Evolutionary conservation across 306 rosid genomes (phyloP).

Genomic region (Inga laurina): DNA sequence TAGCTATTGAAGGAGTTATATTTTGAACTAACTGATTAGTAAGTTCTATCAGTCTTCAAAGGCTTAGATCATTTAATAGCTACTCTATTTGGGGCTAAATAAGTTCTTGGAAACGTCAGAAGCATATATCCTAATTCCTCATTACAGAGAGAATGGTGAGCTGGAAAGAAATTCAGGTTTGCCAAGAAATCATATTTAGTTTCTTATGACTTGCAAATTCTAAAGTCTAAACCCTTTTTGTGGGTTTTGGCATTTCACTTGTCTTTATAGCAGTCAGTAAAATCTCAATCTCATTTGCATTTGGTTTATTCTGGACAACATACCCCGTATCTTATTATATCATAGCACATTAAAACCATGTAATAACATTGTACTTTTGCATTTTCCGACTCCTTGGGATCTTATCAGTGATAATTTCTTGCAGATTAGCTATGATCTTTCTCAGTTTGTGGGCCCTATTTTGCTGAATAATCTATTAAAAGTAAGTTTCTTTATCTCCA

Average conservation of each 20-base stretch:
- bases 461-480: constrained; percentile 66
- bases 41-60: not conserved
- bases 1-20: not conserved
- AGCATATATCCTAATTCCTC: not conserved
- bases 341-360: not conserved
- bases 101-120: not conserved
- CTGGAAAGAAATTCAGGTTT: not conserved
- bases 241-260: not conserved
- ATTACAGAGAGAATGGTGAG: not conserved
- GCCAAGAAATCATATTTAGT: not conserved
- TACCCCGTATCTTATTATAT: not conserved
- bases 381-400: constrained; percentile 18
- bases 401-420: constrained; percentile 31
- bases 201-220: not conserved
- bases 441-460: constrained; percentile 78
- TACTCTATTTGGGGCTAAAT: not conserved
- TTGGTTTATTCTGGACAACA: not conserved
- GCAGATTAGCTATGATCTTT: constrained; percentile 80
- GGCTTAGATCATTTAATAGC: not conserved
- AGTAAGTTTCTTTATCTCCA: constrained; percentile 46
- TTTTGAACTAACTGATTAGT: not conserved
- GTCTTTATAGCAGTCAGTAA: not conserved
- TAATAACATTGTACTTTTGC: constrained; percentile 16
- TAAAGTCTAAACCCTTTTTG: not conserved
- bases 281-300: not conserved